phyloP scores from a whole-genome alignment of 306 rosid species.

The Gillenia trifoliata region DNA sequence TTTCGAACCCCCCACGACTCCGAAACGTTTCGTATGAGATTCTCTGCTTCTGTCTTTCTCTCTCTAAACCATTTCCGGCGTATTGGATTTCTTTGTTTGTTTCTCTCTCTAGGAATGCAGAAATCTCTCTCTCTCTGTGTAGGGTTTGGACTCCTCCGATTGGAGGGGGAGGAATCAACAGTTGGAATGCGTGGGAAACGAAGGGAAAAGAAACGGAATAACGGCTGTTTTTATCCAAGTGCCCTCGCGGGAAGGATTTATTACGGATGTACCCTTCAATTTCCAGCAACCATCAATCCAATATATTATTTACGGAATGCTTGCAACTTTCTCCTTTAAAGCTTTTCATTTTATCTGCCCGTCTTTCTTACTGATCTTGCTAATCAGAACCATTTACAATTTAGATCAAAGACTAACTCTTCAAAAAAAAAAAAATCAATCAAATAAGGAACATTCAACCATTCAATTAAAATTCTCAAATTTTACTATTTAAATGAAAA shows the following conservation, averaged over 20 bases:
- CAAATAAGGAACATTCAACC: too few species aligned
- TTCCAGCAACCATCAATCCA: background rate
- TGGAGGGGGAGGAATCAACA: conserved; percentile 12
- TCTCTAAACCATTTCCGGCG: background rate
- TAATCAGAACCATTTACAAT: too few species aligned
- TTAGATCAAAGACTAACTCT: too few species aligned
- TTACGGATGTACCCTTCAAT: background rate
- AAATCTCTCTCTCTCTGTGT: background rate
- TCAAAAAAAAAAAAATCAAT: too few species aligned
- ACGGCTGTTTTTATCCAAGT: background rate
- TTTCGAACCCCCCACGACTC: too few species aligned
- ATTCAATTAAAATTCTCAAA: too few species aligned
- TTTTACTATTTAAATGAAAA: too few species aligned
- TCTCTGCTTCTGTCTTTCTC: background rate
- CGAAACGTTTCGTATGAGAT: background rate
- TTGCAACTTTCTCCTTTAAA: too few species aligned
- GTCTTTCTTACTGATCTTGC: too few species aligned
- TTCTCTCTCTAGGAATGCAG: background rate
- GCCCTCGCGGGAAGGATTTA: background rate
- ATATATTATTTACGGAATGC: too few species aligned
- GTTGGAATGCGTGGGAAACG: background rate
- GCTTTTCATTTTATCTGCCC: too few species aligned
- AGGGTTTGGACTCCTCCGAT: conserved; percentile 21
- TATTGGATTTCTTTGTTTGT: background rate
- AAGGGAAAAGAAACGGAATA: background rate